A percentile compares a stretch with the other conserved stretches of the same genome.
These are phyloP conservation scores for Macrocybe sp. DNA, from an alignment of 1,284 basidiomycete species.

Conservation along the genomic window DNA sequence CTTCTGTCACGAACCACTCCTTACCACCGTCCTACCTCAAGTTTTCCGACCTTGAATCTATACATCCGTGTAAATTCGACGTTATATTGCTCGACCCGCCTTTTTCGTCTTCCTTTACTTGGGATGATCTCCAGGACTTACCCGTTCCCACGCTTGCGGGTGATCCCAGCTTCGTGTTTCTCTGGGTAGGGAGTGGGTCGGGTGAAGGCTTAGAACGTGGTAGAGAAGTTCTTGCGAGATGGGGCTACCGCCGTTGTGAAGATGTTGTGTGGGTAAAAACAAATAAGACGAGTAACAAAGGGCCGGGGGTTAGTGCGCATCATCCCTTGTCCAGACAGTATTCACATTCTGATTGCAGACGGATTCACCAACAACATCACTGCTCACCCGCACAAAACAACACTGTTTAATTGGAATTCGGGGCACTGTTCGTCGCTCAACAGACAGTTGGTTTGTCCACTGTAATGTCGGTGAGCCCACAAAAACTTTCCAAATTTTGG, in stretches of 20 bases:
- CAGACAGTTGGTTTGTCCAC: conserved; percentile 94
- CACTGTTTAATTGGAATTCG: conserved; percentile 99
- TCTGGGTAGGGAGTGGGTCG: conserved; percentile 94
- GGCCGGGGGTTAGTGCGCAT: conserved; percentile 61
- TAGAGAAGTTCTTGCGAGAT: conserved; percentile 84
- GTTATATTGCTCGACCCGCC: conserved; percentile 92
- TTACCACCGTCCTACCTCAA: conserved; percentile 69
- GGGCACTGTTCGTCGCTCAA: conserved; percentile 91
- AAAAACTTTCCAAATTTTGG: not conserved
- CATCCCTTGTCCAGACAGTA: conserved; percentile 1
- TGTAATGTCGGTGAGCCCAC: conserved; percentile 82
- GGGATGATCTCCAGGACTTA: conserved; percentile 78
- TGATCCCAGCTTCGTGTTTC: conserved; percentile 90
- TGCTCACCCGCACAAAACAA: conserved; percentile 88
- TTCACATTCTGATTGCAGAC: conserved; percentile 40
- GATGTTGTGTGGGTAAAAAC: conserved; percentile 98
- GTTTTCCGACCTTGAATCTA: conserved; percentile 45
- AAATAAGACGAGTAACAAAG: conserved; percentile 64
- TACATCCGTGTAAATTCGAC: conserved; percentile 80
- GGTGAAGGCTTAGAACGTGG: conserved; percentile 91
- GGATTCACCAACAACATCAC: conserved; percentile 75
- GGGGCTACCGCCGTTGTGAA: conserved; percentile 95
- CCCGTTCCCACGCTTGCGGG: conserved; percentile 84
- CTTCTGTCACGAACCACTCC: conserved; percentile 57
- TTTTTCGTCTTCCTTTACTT: conserved; percentile 76